Conservation (phyloP, 208 protist species). For the Paratrypanosoma confusum region DNA sequence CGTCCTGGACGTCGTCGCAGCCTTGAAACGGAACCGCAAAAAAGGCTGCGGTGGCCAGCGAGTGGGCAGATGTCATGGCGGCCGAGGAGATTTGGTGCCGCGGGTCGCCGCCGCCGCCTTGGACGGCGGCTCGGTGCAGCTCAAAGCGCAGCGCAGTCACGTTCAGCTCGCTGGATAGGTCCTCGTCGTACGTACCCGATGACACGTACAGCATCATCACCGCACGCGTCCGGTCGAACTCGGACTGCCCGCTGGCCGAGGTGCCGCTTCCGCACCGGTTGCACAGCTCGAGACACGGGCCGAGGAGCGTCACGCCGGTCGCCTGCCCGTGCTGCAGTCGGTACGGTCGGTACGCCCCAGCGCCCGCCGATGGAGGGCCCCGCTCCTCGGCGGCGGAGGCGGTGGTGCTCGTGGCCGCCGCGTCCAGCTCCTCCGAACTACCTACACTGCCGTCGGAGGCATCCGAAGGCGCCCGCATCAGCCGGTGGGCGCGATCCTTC, state of each 20-base stretch:
- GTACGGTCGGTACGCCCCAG: too few relatives aligned
- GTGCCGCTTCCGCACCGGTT: conserved; percentile 28
- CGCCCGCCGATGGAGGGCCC: too few relatives aligned
- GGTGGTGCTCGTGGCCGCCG: not conserved
- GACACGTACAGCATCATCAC: conserved; percentile 28
- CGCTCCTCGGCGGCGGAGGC: conserved; percentile 3
- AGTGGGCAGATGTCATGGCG: too few relatives aligned
- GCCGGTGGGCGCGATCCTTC: conserved; percentile 16
- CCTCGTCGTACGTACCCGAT: conserved; percentile 16
- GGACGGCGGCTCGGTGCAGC: too few relatives aligned
- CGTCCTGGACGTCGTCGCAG: too few relatives aligned
- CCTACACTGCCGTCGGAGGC: not conserved
- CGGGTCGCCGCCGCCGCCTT: too few relatives aligned
- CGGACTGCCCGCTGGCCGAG: not conserved
- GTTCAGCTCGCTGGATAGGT: conserved; percentile 18
- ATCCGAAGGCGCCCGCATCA: not conserved
- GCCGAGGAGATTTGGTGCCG: too few relatives aligned
- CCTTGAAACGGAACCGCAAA: too few relatives aligned
- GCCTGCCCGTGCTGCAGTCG: conserved; percentile 34
- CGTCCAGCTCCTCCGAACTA: not conserved
- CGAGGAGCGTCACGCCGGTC: conserved; percentile 26
- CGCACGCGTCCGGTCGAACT: not conserved
- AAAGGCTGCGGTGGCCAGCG: too few relatives aligned
- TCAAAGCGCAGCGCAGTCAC: conserved; percentile 26
- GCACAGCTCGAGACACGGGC: conserved; percentile 55